A percentile compares a stretch with the other conserved stretches of the same genome.
These are phyloP conservation scores for Rhodamnia rubescens DNA, from an alignment of 345 rosid species.

Conservation along the genomic window DNA sequence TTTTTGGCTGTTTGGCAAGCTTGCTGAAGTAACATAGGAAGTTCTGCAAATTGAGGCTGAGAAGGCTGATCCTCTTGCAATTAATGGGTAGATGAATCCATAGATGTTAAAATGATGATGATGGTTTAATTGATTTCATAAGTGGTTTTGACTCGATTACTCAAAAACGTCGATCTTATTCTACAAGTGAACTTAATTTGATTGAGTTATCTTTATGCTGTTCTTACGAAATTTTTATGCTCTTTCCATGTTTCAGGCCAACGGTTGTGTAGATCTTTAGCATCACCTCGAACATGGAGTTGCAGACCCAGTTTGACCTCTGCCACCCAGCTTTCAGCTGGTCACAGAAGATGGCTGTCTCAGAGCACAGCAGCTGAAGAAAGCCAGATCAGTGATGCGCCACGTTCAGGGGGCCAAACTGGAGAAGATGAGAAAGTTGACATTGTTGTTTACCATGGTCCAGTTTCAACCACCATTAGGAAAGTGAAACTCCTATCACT, in stretches of 20 bases:
- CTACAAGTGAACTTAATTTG: not conserved
- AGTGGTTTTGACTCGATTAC: not conserved
- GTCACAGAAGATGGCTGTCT: not conserved
- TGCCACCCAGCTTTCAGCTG: not conserved
- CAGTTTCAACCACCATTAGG: conserved; percentile 78
- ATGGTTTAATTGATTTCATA: not conserved
- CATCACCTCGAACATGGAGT: not conserved
- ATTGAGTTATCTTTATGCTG: not conserved
- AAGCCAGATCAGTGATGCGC: conserved; percentile 65
- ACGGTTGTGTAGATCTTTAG: not conserved
- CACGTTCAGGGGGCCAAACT: conserved; percentile 19
- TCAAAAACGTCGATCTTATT: not conserved
- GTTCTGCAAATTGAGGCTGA: not conserved
- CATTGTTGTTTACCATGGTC: conserved; percentile 59
- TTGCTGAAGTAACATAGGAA: not conserved
- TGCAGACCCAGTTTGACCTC: not conserved
- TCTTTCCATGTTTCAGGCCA: not conserved
- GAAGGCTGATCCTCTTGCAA: not conserved
- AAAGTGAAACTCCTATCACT: conserved; percentile 91
- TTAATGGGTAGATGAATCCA: not conserved
- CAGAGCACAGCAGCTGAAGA: conserved; percentile 2
- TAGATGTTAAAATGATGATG: not conserved
- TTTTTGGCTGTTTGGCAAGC: not conserved
- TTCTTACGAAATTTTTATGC: not conserved
- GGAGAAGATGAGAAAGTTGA: conserved; percentile 31